Evolutionary conservation across 225 moss, liverwort and hornwort species (phyloP).

Genomic region (Sphagnum tenellum): DNA sequence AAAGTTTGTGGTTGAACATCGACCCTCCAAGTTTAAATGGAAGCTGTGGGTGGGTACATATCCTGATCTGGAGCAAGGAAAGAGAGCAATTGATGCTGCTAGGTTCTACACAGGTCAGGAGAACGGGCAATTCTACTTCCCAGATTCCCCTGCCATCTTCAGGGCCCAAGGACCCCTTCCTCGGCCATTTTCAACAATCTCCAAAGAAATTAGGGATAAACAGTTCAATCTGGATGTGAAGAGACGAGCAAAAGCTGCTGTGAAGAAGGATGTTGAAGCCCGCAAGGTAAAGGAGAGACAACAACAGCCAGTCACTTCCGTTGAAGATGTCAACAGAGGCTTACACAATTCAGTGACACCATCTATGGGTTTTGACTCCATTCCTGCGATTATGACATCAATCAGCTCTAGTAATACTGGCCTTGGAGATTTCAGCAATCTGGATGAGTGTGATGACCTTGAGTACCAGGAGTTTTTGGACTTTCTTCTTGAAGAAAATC

Average conservation of each 20-base stretch:
- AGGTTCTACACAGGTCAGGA: slow-evolving; percentile 52
- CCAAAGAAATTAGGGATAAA: slow-evolving; percentile 37
- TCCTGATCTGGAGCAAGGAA: slow-evolving; percentile 26
- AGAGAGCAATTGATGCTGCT: slow-evolving; percentile 43
- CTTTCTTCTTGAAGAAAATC: too few relatives aligned
- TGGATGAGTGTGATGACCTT: too few relatives aligned
- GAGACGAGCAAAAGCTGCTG: slow-evolving; percentile 40
- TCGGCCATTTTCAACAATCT: slow-evolving; percentile 28
- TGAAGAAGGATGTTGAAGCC: slow-evolving; percentile 23
- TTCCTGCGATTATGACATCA: not conserved
- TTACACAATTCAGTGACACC: not conserved
- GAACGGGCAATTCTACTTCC: slow-evolving; percentile 44
- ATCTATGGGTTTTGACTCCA: not conserved
- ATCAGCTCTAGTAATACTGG: too few relatives aligned
- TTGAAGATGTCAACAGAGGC: not conserved
- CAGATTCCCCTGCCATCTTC: slow-evolving; percentile 37
- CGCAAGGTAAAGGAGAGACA: slow-evolving; percentile 7
- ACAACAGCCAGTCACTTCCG: not conserved
- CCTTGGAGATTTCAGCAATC: too few relatives aligned
- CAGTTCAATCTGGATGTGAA: slow-evolving; percentile 38
- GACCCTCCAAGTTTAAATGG: slow-evolving; percentile 49
- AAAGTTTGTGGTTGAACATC: slow-evolving; percentile 44
- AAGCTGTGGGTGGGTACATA: slow-evolving; percentile 60
- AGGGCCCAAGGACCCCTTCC: slow-evolving; percentile 22
- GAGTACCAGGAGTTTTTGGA: too few relatives aligned